Percentiles rank a stretch among this genome's conserved stretches.
Evolutionary conservation across 352 stramenopile species (phyloP).

Genomic region (Globisporangium solare): DNA sequence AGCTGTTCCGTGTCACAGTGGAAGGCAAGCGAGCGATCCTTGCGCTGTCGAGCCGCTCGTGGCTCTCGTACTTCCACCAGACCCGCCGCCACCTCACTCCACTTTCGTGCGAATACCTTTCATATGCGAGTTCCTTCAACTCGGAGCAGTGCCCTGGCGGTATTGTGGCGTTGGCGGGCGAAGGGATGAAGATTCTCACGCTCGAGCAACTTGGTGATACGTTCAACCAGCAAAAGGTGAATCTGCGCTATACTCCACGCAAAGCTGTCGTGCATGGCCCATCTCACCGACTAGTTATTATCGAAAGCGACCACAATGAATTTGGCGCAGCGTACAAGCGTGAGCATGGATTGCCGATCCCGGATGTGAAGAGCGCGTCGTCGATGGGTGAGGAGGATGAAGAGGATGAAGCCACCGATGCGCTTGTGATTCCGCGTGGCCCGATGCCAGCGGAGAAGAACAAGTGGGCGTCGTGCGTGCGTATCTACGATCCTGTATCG

Average conservation of each 20-base stretch:
- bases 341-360: conserved; percentile 56
- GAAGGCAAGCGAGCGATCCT: conserved; percentile 90
- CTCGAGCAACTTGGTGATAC: conserved; percentile 93
- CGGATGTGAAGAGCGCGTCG: conserved; percentile 39
- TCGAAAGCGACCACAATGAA: conserved; percentile 98
- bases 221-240: conserved; percentile 96
- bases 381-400: conserved; percentile 59
- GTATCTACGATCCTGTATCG: conserved; percentile 95
- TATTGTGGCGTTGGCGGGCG: conserved; percentile 94
- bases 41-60: conserved; percentile 93
- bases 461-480: conserved; percentile 97
- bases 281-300: conserved; percentile 89
- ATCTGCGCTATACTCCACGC: conserved; percentile 97
- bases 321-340: conserved; percentile 91
- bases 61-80: conserved; percentile 94
- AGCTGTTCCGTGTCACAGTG: conserved; percentile 91
- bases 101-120: conserved; percentile 94
- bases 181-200: conserved; percentile 97
- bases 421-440: conserved; percentile 58
- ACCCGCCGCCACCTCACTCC: conserved; percentile 91
- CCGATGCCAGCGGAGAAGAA: conserved; percentile 51
- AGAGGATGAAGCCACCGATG: conserved; percentile 81
- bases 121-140: conserved; percentile 94
- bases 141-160: conserved; percentile 95
- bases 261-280: conserved; percentile 90